Conservation (phyloP, 352 stramenopile species). For the Phytophthora vignae region DNA sequence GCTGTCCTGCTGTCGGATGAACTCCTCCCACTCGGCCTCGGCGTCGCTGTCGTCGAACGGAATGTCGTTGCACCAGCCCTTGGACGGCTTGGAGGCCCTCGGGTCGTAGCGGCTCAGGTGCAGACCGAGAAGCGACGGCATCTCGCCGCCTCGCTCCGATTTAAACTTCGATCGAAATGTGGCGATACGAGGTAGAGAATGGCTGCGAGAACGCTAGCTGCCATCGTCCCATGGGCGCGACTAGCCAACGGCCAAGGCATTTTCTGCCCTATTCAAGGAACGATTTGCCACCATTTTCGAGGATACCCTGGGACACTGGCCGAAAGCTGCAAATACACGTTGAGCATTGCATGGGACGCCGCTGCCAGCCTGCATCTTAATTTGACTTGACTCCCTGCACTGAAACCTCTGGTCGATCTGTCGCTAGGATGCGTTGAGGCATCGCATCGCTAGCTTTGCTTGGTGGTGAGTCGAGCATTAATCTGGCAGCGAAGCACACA, state of each 20-base stretch:
- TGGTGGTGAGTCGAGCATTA: background rate
- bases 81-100: slow-evolving; percentile 21
- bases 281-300: background rate
- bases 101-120: slow-evolving; percentile 22
- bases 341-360: slow-evolving; percentile 19
- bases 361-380: background rate
- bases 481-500: background rate
- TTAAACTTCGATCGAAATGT: slow-evolving; percentile 29
- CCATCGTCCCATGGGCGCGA: slow-evolving; percentile 28
- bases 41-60: slow-evolving; percentile 29
- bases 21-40: slow-evolving; percentile 28
- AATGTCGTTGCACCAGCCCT: slow-evolving; percentile 32
- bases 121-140: slow-evolving; percentile 35
- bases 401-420: slow-evolving; percentile 11
- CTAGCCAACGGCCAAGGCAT: slow-evolving; percentile 20
- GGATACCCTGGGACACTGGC: background rate
- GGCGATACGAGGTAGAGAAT: background rate
- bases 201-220: background rate
- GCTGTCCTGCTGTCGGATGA: slow-evolving; percentile 15
- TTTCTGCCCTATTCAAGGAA: slow-evolving; percentile 17
- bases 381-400: slow-evolving; percentile 13
- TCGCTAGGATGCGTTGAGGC: background rate
- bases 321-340: slow-evolving; percentile 14
- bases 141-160: slow-evolving; percentile 5
- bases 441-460: background rate